Base-by-base conservation (phyloP, 805 yeast genomes). In the Pichia phayaonensis region DNA sequence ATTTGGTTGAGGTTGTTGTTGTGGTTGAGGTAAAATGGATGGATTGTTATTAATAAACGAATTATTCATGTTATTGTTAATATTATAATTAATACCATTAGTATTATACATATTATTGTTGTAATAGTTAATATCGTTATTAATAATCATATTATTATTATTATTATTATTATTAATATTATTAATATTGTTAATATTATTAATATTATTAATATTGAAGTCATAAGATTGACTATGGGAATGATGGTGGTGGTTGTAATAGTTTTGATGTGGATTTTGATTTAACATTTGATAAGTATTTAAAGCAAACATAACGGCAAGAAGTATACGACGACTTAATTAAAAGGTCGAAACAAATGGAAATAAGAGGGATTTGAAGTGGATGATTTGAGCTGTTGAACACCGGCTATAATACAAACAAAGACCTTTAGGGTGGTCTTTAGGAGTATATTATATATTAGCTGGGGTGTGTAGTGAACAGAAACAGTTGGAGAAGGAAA, bases 1-100 rank as follows among this genome's bases (percentile, higher is more conserved):
- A 42, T 73, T 65, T 4, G 70, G 56, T 23, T 51, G 53, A 20
- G 44, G 54, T 22, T 39, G 46, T 36, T 38, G 42, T 12, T 22
- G 23, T 38, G 39, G 24, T 24, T 45, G 38, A 34, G 18, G 18
- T 8, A 34, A 16, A 16, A n/a, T 16, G 24, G 26, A 27, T 20
- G 4, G 15, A 38, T 18, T 27, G 24, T 46, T 40, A 27, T 40
- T 41, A n/a, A 22, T 23, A 26, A 18, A 21, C 23, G 42, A 41
- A n/a, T 20, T 34, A 16, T 38, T 36, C 18, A 12, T 42, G 26
- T 46, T 24, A 31, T 39, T 21, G 16, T 24, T 34, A n/a, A 21
- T 42, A 18, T n/a, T 18, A 18, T 16, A 12, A 16, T 23, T 16
- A 26, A 11, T 24, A 41, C 31, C 11, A 29, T 27, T 44, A 31